Percentiles rank a stretch among this genome's conserved stretches.
phyloP scores from a whole-genome alignment of 495 filamentous ascomycete species.

The Thermothielavioides terrestris region DNA sequence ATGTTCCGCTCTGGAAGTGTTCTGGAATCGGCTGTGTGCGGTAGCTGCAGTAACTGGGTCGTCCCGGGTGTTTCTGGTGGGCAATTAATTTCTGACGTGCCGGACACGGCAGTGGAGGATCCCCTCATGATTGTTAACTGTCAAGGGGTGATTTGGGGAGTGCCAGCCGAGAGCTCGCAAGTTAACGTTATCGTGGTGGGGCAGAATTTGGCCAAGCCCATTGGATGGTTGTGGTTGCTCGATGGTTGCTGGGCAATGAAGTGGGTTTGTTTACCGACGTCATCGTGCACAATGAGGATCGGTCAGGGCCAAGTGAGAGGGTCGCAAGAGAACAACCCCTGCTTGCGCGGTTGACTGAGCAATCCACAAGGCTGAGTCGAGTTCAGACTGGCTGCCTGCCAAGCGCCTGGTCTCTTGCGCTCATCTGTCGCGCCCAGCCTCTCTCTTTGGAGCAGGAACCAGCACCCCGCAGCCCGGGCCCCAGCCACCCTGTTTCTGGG shows the following conservation, averaged over 20 bases:
- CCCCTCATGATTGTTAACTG: too few species aligned
- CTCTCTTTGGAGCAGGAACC: not conserved
- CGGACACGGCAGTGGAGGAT: constrained; percentile 1
- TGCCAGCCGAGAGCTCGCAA: too few species aligned
- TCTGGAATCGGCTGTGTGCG: not conserved
- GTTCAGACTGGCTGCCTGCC: not conserved
- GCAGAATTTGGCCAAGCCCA: not conserved
- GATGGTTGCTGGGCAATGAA: constrained; percentile 6
- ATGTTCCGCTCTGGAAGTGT: not conserved
- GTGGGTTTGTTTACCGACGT: constrained; percentile 17
- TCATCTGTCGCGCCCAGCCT: not conserved
- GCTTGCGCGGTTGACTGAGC: not conserved
- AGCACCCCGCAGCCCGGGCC: not conserved
- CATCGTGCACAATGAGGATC: not conserved
- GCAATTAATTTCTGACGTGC: constrained; percentile 16
- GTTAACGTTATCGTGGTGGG: too few species aligned
- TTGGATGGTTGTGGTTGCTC: not conserved
- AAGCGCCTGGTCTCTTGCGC: not conserved
- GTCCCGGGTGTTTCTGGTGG: not conserved
- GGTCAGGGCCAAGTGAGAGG: not conserved
- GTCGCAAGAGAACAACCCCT: not conserved
- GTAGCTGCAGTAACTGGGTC: not conserved
- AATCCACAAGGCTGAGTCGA: not conserved
- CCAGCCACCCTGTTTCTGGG: constrained; percentile 26
- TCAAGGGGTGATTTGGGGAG: too few species aligned